These are phyloP conservation scores for Yarrowia phangngaensis DNA, from an alignment of 805 yeast genomes.

Conservation along the genomic window DNA sequence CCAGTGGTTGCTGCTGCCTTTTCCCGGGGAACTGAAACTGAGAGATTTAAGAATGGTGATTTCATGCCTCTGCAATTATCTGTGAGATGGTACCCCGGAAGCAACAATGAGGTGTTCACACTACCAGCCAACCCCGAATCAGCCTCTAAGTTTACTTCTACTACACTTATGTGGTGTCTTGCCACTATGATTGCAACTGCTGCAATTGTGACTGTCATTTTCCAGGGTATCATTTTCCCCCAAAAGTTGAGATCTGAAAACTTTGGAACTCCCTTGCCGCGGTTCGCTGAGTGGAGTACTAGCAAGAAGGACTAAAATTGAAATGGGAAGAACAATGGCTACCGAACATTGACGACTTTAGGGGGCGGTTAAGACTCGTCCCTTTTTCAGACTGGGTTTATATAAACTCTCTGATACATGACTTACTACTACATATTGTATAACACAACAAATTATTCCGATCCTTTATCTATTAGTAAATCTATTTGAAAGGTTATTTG, in stretches of 20 bases:
- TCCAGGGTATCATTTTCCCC: constrained; percentile 27
- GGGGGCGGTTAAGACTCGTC: no score
- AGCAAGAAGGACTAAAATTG: constrained; percentile 26
- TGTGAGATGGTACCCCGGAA: constrained; percentile 49
- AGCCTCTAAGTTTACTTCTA: constrained; percentile 27
- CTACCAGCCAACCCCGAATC: constrained; percentile 28
- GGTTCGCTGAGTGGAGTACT: constrained; percentile 16
- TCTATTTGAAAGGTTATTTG: no score
- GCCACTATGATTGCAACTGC: constrained; percentile 27
- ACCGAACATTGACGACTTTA: no score
- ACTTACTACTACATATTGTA: no score
- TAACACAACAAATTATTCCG: constrained; percentile 5
- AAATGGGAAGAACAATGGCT: no score
- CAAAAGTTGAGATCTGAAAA: constrained; percentile 20
- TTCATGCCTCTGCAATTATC: constrained; percentile 54
- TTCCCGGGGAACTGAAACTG: constrained; percentile 58
- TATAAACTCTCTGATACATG: no score
- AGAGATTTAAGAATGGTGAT: constrained; percentile 65
- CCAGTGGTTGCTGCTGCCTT: constrained; percentile 56
- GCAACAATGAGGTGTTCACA: constrained; percentile 1
- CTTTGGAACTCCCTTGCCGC: constrained; percentile 19
- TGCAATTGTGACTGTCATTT: constrained; percentile 22
- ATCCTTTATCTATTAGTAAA: no score
- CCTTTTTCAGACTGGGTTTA: no score
- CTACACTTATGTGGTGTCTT: constrained; percentile 19